Evolutionary conservation across 768 basidiomycete genomes (phyloP), one percentile per base, ranked within the genome.

Genomic region (Lactarius sanguifluus): DNA sequence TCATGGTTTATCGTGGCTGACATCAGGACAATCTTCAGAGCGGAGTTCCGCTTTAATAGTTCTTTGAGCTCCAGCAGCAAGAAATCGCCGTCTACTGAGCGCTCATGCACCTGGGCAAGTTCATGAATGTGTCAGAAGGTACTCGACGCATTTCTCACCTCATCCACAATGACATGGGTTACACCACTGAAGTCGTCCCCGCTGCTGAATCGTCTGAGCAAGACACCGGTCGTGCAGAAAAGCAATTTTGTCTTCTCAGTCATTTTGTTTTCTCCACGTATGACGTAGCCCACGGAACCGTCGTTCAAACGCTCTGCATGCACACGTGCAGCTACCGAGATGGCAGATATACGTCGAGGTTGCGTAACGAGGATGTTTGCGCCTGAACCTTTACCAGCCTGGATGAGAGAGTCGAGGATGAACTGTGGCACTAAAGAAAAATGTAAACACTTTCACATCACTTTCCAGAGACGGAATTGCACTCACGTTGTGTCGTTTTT

Each of bases 181-280:
- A 95, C 82, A 47, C 85, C 82, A 41, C 83, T 75, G 18, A 97
- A 77, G 43, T 80, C 81, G 69, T 96, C 91, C 12, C 90, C 90
- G 36, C 82, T 80, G n/a, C 87, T 84, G 15, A 97, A 77, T 20
- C 92, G 83, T 64, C 93, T 80, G 57, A 97, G 81, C 2, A 94
- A 83, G n/a, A 97, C 91, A 78, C 96, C 96, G 12, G 94, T 97
- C 2, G 96, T 98, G 73, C 94, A 94, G 73, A 96, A 97, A 23
- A 96, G 77, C 3, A 96, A 77, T 68, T 90, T 89, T 6, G 92
- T 94, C 41, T 82, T 81, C 28, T 80, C 79, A 12, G 79, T 79
- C 57, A 86, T 83, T 68, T 85, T 91, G 45, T 84, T 86, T 75
- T 97, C 94, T 15, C 95, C 96, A 55, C 96, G 85, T 62, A 97